Evolutionary conservation across 352 stramenopile species (phyloP), one percentile per base, ranked within the genome.

Genomic region (Globisporangium lucens): DNA sequence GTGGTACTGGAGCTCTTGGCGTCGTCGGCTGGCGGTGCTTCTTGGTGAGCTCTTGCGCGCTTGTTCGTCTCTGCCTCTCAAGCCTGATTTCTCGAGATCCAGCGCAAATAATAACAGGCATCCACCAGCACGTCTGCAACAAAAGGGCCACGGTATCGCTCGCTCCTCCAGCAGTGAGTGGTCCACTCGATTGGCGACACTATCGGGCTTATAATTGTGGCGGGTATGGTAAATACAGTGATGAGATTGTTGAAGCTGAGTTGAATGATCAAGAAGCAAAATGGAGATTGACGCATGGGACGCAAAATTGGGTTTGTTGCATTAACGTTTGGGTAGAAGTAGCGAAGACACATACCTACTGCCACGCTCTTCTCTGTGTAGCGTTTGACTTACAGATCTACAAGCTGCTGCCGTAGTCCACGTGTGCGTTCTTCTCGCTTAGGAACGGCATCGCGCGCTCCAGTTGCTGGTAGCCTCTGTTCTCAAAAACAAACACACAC

Each of bases 351-450:
- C 36, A 33, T 10, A 15, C 10, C 9, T 43, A 43, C 36, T 43
- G 10, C 9, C 9, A 46, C 1, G 38, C 38, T 46, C 38, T 46
- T 46, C 12, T 17, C 38, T 46, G 5, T 2, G 38, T 46, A 13
- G 36, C 36, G 10, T 1, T 15, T 3, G 1, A 1, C 1, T 20
- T 17, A 24, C 38, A 46, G 12, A 20, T 38, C 33, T 72, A 70
- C 17, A 53, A n/a, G 47, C 20, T 76, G 4, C 76, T 85, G 62
- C 79, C 79, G 67, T 87, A 87, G 68, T 82, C 67, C 29, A 78
- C n/a, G 56, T 73, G 63, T 56, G 61, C 55, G 36, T 68, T 72
- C 62, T 82, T 85, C 30, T 82, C 75, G 29, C 56, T 77, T 52
- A 79, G 72, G 9, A 87, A 79, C 13, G 79, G 79, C 30, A 72